Base-by-base conservation (phyloP, 164 flowering plant genomes). In the Kingdonia uniflora region DNA sequence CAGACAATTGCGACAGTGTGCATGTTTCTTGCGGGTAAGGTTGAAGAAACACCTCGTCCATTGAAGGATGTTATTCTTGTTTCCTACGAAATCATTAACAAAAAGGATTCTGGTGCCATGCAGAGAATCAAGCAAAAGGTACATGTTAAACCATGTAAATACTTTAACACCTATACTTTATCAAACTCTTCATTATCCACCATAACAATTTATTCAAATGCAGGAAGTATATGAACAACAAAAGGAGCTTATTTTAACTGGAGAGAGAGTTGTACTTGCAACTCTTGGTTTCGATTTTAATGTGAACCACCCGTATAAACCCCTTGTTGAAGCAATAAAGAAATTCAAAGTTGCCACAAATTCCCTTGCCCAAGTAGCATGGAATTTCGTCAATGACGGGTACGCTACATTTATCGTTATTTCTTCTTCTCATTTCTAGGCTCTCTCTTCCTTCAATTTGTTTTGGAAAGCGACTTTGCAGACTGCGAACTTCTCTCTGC, bases 341-440 rank as follows among this genome's bases (percentile, higher is more conserved):
- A 87, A 84, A 67, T 82, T 87, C 66, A 78, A 76, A 68, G 91
- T 81, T 66, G 83, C 88, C 14, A 81, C 80, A 58, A 78, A 81
- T 76, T 79, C 86, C 39, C 81, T 87, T 59, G 89, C 87, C 26
- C 95, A 80, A 69, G 86, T 80, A 65, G 95, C 95, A 35, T 84
- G 91, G 95, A 84, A 87, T 68, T 84, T 84, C 70, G 88, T 87
- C 43, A 87, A 84, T 66, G 92, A 81, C 75, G 89, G 95, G 95
- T 87, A 80, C 62, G 79, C 16, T 46, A 24, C 37, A 49, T 35
- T 19, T 49, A 39, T 19, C 37, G 44, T 54, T 51, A 43, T 53
- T 49, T 58, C n/a, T 35, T 20, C 22, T 42, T 60, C 33, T 2
- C 25, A 14, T 17, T 53, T 59, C 12, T 21, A 17, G 44, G 51